Conservation (phyloP, 345 rosid genomes). For the Capsella bursapastoris region DNA sequence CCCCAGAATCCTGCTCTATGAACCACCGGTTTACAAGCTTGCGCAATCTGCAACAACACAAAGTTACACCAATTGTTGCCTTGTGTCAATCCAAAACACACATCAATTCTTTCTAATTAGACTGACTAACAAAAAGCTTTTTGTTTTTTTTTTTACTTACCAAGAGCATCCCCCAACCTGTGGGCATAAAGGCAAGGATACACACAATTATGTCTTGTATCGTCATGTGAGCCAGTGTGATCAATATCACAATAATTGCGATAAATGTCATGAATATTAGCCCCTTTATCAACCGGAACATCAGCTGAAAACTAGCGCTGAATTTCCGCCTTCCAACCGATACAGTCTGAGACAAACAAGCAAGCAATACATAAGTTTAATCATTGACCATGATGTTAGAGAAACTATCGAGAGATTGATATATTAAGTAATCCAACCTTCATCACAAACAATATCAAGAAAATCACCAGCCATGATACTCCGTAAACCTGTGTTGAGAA, state of each 20-base stretch:
- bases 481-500: constrained; percentile 74
- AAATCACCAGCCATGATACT: constrained; percentile 92
- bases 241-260: constrained; percentile 72
- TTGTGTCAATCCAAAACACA: background rate
- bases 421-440: constrained; percentile 61
- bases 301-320: constrained; percentile 94
- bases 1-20: constrained; percentile 88
- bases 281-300: constrained; percentile 95
- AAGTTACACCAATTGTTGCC: background rate
- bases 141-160: constrained; percentile 46
- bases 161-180: constrained; percentile 99
- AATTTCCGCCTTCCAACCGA: constrained; percentile 93
- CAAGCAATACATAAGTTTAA: background rate
- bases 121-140: background rate
- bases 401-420: background rate
- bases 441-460: constrained; percentile 88
- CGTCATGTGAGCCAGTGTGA: constrained; percentile 90
- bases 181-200: constrained; percentile 97
- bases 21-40: constrained; percentile 85
- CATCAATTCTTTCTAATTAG: background rate
- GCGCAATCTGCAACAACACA: constrained; percentile 70
- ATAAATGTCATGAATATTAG: constrained; percentile 86
- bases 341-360: constrained; percentile 63
- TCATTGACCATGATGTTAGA: background rate
- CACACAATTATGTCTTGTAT: constrained; percentile 84